Percentiles rank a stretch among this genome's conserved stretches.
These are phyloP conservation scores for Geotrichum australiense DNA, from an alignment of 1,139 yeast genomes.

Conservation along the genomic window DNA sequence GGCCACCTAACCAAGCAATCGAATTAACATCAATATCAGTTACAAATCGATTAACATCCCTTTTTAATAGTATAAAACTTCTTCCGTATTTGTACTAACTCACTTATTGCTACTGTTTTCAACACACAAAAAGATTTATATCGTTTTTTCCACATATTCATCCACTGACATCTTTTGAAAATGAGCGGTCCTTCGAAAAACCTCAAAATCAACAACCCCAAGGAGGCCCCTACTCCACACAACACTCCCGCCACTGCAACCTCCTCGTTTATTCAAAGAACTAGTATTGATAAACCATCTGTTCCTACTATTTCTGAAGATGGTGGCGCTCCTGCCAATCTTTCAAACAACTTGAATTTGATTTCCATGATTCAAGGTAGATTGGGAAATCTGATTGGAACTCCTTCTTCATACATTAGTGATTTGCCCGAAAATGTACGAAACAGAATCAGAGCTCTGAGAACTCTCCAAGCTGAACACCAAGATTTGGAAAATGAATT, in stretches of 20 bases:
- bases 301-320: slow-evolving; percentile 69
- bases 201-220: slow-evolving; percentile 62
- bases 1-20: no score
- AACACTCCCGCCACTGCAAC: slow-evolving; percentile 88
- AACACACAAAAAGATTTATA: no score
- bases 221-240: slow-evolving; percentile 97
- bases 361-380: slow-evolving; percentile 87
- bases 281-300: slow-evolving; percentile 50
- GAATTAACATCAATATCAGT: no score
- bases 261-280: slow-evolving; percentile 57
- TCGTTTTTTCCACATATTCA: no score
- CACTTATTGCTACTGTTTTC: no score
- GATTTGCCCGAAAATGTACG: slow-evolving; percentile 68
- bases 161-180: no score
- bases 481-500: slow-evolving; percentile 82
- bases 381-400: slow-evolving; percentile 76
- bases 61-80: no score
- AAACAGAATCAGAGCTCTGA: slow-evolving; percentile 73
- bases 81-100: no score
- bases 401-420: slow-evolving; percentile 79
- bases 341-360: slow-evolving; percentile 69
- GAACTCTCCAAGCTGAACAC: slow-evolving; percentile 76
- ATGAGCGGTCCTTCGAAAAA: slow-evolving; percentile 66
- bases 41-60: no score
- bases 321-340: slow-evolving; percentile 26